Evolutionary conservation across 305 asterid species (phyloP).

Genomic region (Ilex paraguariensis): DNA sequence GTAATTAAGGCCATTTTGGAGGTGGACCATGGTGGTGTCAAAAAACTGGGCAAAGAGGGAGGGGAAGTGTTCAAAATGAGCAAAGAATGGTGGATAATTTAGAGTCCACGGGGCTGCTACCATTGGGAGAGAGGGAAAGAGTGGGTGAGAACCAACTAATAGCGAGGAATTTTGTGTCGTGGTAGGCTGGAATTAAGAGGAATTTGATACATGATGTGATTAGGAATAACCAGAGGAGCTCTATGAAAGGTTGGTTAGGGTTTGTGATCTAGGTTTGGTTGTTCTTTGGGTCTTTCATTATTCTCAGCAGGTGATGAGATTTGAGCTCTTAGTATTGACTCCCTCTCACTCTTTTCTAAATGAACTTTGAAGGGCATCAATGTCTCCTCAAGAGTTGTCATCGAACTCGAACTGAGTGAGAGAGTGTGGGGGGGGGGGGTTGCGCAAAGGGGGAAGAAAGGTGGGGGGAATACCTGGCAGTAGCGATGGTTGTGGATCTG

Average conservation of each 20-base stretch:
- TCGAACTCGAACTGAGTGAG: no score
- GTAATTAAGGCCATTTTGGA: no score
- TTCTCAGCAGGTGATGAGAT: no score
- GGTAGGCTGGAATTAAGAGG: slow-evolving; percentile 86
- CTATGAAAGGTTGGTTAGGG: slow-evolving; percentile 5
- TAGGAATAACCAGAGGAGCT: slow-evolving; percentile 54
- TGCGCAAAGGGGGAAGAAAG: no score
- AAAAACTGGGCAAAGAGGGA: slow-evolving; percentile 60
- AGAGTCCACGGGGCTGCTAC: slow-evolving; percentile 94
- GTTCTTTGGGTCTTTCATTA: neutral
- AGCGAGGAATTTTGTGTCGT: slow-evolving; percentile 92
- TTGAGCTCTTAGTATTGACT: no score
- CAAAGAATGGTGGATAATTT: slow-evolving; percentile 93
- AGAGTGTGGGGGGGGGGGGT: no score
- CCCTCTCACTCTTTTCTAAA: no score
- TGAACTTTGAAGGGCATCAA: no score
- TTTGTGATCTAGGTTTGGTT: slow-evolving; percentile 5
- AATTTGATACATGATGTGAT: slow-evolving; percentile 55
- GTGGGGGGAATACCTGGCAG: no score
- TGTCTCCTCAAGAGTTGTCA: no score
- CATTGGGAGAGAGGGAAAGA: slow-evolving; percentile 75
- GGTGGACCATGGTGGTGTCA: slow-evolving; percentile 66
- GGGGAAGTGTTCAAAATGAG: slow-evolving; percentile 79
- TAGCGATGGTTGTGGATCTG: no score
- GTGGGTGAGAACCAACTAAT: slow-evolving; percentile 84